Base-by-base conservation (phyloP, 805 yeast genomes). In the Starmerella powellii region DNA sequence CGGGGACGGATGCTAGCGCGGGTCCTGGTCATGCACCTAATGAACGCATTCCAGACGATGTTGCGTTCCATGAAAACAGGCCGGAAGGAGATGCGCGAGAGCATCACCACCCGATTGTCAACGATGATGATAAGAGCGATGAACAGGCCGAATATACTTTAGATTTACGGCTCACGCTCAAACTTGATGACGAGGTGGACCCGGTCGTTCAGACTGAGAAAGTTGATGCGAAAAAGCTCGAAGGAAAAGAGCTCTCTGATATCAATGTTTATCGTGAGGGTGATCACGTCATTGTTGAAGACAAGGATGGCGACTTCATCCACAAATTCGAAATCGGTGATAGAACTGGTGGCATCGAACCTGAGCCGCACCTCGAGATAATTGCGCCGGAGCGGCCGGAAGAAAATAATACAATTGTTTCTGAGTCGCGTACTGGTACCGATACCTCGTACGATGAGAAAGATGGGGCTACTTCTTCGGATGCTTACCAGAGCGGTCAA, bases 241-340 rank as follows among this genome's bases (percentile, higher is more conserved):
- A 52, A 23, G 56, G 52, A 34, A 44, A 41, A 38, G 34, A 38
- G 24, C 56, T 56, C 23, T 45, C 49, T 4, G 60, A 54, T 16
- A 42, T 56, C 29, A 59, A 63, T 28, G 79, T 76, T 0, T 80
- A 72, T 58, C 74, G 73, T 36, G 94, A 85, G 52, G 95, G 94
- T 20, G 54, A 65, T 29, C 65, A 71, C 33, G 59, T 87, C 29
- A 72, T 87, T 40, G 68, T 88, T 42, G 98, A 88, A 58, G 91
- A 86, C 60, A 73, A 71, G 42, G 69, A 77, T 37, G 97, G 97
- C 42, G 95, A 87, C 56, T 70, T 86, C 34, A 55, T 88, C 38
- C 77, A 73, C 39, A 68, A 77, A 2, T 64, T 78, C 41, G 54
- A 61, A 53, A 58, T 70, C 13, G 56, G 61, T 29, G 37, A 42